Conservation (phyloP, 768 basidiomycete genomes). For the Pilatotrama ljubarskyi region DNA sequence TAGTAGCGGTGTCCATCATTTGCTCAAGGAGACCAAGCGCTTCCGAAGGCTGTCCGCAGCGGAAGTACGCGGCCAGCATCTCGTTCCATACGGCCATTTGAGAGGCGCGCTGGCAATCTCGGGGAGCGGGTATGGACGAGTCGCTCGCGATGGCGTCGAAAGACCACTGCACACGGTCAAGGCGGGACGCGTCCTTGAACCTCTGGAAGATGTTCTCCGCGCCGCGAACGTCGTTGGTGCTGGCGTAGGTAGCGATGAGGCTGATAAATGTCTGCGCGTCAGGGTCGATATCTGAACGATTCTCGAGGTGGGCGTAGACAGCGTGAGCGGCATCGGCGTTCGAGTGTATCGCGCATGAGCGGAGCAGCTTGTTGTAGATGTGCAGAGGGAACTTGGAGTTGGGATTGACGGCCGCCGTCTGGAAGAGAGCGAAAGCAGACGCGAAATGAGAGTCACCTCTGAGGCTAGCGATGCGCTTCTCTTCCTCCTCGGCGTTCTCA, state of each 20-base stretch:
- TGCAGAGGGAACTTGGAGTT: conserved; percentile 35
- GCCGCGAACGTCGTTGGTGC: conserved; percentile 47
- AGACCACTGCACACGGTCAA: conserved; percentile 39
- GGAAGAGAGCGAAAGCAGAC: conserved; percentile 73
- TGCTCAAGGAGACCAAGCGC: conserved; percentile 66
- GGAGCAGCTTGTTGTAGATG: conserved; percentile 58
- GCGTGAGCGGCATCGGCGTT: conserved; percentile 62
- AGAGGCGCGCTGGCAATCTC: conserved; percentile 17
- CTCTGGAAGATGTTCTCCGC: conserved; percentile 64
- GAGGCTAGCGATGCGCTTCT: conserved; percentile 45
- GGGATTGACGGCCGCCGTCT: conserved; percentile 48
- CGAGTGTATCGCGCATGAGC: conserved; percentile 57
- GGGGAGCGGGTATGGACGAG: conserved; percentile 13
- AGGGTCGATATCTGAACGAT: conserved; percentile 36
- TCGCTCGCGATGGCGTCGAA: conserved; percentile 14
- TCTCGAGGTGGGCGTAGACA: conserved; percentile 64
- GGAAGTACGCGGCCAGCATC: conserved; percentile 78
- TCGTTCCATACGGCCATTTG: conserved; percentile 62
- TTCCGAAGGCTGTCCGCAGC: conserved; percentile 56
- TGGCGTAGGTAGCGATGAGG: conserved; percentile 61
- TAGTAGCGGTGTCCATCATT: conserved; percentile 58
- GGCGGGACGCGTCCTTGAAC: conserved; percentile 46
- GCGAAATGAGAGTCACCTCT: conserved; percentile 67
- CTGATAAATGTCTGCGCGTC: conserved; percentile 45
- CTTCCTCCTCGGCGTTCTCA: conserved; percentile 20